phyloP scores from a whole-genome alignment of 441 rosid genomes.

The Raphanus hybrid region DNA sequence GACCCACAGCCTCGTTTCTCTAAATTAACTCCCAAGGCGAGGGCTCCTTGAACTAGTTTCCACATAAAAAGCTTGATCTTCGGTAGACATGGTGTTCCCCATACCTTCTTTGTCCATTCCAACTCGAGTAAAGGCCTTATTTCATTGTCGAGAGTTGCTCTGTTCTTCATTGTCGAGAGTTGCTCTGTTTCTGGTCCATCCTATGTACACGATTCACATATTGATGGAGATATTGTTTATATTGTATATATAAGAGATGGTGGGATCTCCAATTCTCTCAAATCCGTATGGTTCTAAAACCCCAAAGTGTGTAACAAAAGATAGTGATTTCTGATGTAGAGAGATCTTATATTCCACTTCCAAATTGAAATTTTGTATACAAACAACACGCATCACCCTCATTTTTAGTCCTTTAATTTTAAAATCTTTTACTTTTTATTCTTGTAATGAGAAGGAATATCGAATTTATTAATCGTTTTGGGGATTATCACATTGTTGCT shows the following conservation, averaged over 20 bases:
- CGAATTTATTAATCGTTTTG: neutral
- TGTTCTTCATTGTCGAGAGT: no score
- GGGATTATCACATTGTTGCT: constrained; percentile 14
- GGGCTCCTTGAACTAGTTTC: no score
- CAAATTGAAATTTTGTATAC: constrained; percentile 37
- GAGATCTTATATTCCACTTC: constrained; percentile 37
- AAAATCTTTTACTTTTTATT: neutral
- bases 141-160: no score
- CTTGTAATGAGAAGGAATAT: constrained; percentile 17
- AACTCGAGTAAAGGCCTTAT: no score
- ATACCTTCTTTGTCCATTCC: no score
- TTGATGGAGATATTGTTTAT: neutral
- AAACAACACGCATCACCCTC: constrained; percentile 39
- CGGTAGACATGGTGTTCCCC: no score
- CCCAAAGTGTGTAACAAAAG: constrained; percentile 33
- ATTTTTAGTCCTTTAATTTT: constrained; percentile 20
- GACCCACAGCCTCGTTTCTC: no score
- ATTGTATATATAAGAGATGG: constrained; percentile 13
- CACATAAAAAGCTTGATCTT: no score
- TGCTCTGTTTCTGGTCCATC: constrained; percentile 26
- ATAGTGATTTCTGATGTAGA: constrained; percentile 41
- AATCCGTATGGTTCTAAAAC: constrained; percentile 32
- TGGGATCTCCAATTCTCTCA: constrained; percentile 38
- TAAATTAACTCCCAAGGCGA: no score
- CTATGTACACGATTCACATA: neutral